Conservation (phyloP, 257 asterid species). For the Avicennia marina region DNA sequence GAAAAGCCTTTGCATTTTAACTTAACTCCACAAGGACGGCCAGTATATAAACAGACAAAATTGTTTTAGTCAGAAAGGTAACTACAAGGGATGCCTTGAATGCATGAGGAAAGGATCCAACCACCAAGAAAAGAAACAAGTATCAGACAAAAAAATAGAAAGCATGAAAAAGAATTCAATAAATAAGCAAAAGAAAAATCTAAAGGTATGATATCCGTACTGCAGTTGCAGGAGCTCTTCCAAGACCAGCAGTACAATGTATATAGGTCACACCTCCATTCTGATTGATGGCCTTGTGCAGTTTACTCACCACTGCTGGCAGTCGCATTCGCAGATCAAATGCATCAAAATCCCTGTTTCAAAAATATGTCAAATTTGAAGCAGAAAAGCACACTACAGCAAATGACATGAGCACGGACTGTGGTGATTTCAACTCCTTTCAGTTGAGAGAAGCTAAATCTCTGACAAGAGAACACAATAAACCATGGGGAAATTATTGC, state of each 20-base stretch:
- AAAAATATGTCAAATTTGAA: background rate
- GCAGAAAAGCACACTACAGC: background rate
- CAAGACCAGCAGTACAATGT: conserved; percentile 98
- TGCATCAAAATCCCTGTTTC: conserved; percentile 88
- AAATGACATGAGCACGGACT: background rate
- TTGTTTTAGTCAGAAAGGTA: too few relatives aligned
- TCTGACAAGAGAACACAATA: too few relatives aligned
- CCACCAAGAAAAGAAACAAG: background rate
- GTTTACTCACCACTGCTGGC: conserved; percentile 83
- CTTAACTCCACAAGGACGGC: too few relatives aligned
- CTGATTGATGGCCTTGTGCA: conserved; percentile 55
- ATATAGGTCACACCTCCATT: conserved; percentile 90
- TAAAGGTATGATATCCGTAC: conserved; percentile 37
- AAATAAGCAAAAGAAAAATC: background rate
- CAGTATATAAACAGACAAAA: too few relatives aligned
- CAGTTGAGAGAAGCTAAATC: too few relatives aligned
- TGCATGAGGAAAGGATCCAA: too few relatives aligned
- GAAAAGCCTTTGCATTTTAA: too few relatives aligned
- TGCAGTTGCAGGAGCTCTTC: conserved; percentile 93
- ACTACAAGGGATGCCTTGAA: too few relatives aligned
- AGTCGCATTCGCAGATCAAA: conserved; percentile 83
- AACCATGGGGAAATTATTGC: too few relatives aligned
- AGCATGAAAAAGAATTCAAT: background rate
- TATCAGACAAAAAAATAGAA: background rate
- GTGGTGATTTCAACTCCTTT: background rate